These are phyloP conservation scores for Dryadomyces quercus-mongolicae DNA, from an alignment of 2,329 filamentous ascomycete species.

Conservation along the genomic window DNA sequence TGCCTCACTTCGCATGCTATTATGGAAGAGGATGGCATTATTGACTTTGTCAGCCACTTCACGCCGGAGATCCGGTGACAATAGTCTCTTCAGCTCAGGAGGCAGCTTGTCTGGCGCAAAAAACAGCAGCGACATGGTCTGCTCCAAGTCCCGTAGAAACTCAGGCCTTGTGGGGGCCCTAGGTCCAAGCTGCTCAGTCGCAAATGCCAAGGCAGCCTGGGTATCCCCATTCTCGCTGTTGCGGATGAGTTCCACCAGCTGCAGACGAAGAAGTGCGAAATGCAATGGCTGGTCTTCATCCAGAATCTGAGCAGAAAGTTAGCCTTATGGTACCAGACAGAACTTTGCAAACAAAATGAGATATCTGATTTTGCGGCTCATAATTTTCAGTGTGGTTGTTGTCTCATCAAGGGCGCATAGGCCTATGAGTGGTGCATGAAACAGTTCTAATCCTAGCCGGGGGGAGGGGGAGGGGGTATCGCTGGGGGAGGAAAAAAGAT, in stretches of 20 bases:
- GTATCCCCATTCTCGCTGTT: constrained; percentile 66
- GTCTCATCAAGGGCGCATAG: constrained; percentile 81
- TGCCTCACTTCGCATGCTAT: constrained; percentile 64
- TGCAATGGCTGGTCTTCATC: constrained; percentile 74
- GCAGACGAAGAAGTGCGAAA: constrained; percentile 79
- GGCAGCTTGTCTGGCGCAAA: constrained; percentile 74
- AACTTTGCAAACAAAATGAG: neutral
- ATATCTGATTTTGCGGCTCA: constrained; percentile 44
- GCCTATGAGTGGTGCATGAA: constrained; percentile 99
- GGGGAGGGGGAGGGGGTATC: constrained; percentile 3
- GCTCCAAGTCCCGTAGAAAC: constrained; percentile 78
- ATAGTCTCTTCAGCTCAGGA: constrained; percentile 59
- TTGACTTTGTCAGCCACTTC: constrained; percentile 85
- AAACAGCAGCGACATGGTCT: constrained; percentile 84
- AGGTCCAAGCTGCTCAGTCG: constrained; percentile 75
- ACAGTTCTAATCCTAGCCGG: constrained; percentile 90
- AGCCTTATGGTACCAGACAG: constrained; percentile 13
- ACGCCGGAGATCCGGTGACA: constrained; percentile 68
- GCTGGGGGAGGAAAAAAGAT: neutral
- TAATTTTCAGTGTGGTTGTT: constrained; percentile 54
- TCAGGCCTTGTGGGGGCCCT: constrained; percentile 69
- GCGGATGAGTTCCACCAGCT: constrained; percentile 88
- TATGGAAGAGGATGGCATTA: constrained; percentile 66
- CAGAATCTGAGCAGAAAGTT: constrained; percentile 54
- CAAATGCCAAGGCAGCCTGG: constrained; percentile 70